A percentile compares a stretch with the other conserved stretches of the same genome.
Evolutionary conservation across 2,329 filamentous ascomycete species (phyloP).

Genomic region (Akanthomyces uredinophilus): DNA sequence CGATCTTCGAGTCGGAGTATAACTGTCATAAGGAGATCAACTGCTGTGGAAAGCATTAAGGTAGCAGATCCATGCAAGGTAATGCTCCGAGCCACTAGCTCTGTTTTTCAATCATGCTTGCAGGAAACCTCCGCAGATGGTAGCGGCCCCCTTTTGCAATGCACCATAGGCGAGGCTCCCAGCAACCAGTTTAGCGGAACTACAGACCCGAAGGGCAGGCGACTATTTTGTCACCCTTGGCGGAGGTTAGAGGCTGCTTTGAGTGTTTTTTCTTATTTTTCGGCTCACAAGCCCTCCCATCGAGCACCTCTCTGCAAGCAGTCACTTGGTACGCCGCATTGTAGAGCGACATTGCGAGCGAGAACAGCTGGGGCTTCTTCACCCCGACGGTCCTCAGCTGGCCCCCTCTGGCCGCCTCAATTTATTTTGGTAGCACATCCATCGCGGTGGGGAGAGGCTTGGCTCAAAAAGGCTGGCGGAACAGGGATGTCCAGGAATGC

Average conservation of each 20-base stretch:
- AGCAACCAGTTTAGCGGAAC: too few species aligned
- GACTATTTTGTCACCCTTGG: neutral
- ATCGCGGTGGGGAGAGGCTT: slow-evolving; percentile 6
- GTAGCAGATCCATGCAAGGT: slow-evolving; percentile 35
- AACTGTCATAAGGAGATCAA: slow-evolving; percentile 22
- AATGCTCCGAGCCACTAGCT: slow-evolving; percentile 11
- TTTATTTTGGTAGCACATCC: neutral
- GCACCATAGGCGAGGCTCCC: neutral
- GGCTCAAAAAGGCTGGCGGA: neutral
- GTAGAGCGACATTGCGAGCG: too few species aligned
- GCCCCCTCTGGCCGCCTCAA: slow-evolving; percentile 3
- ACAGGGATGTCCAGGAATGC: slow-evolving; percentile 3
- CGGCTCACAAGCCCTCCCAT: too few species aligned
- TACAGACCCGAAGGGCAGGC: neutral
- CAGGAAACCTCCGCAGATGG: neutral
- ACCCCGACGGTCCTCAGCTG: neutral
- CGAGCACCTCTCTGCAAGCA: too few species aligned
- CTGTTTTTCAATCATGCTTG: neutral
- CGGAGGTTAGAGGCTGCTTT: too few species aligned
- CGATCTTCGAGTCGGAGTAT: slow-evolving; percentile 24
- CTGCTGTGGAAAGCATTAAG: slow-evolving; percentile 39
- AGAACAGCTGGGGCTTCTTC: too few species aligned
- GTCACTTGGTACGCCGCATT: too few species aligned
- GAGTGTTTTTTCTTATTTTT: too few species aligned
- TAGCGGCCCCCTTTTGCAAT: neutral